Evolutionary conservation across 768 basidiomycete species (phyloP), one percentile per base, ranked within the genome.

Genomic region (Mycena indigotica): DNA sequence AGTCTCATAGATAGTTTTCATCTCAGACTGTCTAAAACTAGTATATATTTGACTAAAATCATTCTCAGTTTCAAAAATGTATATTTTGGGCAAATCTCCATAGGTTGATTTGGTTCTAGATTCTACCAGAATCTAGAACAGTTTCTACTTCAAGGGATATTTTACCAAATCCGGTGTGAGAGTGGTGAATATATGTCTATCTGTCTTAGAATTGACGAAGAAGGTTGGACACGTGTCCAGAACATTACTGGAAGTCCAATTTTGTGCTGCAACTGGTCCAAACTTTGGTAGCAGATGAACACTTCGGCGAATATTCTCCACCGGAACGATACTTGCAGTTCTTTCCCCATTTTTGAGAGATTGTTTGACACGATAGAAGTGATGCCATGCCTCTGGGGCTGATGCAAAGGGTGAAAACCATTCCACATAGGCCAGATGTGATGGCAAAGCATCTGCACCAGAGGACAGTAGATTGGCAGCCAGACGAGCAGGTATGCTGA

Each of bases 361-460:
- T 4, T 53, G 59, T 8, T 25, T 50, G 5, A 68, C 49, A 38
- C 61, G 66, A 48, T 69, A 64, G 53, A 69, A 52, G 39, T 50
- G 49, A 38, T 67, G 63, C 25, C 65, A 17, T 15, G 49, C 40
- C 5, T 68, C 65, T 2, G 65, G 61, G 16, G 24, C 28, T 40
- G 39, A 17, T 19, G 53, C 25, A 48, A 69, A 67, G 4, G 60
- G 35, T 2, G 61, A 58, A 48, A 61, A 71, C 68, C 69, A 69
- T 50, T 70, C 64, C 5, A 71, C 60, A 52, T 70, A 71, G 4
- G 69, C 69, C 10, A 72, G 60, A 44, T 65, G 61, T 5, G 52
- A 55, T 15, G 58, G 40, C 28, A 35, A 45, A 17, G 60, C 41
- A 35, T 30, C n/a, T n/a, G 38, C 52, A 24, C 64, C 61, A 24